These are phyloP conservation scores for Epicoccum nigrum DNA, from an alignment of 2,329 filamentous ascomycete genomes.

Conservation along the genomic window DNA sequence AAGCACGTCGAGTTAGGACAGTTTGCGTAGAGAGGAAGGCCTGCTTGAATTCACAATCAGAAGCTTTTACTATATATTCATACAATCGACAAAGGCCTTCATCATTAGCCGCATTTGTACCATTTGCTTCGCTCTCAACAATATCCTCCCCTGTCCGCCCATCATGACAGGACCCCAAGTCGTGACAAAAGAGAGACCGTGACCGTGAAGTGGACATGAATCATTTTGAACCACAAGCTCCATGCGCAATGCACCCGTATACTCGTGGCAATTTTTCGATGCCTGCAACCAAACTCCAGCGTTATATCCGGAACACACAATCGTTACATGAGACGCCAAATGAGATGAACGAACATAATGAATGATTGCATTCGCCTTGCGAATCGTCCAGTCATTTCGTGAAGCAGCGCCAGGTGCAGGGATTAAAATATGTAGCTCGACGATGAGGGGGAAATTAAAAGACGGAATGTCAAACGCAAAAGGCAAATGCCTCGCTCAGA, in stretches of 20 bases:
- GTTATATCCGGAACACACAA: slow-evolving; percentile 19
- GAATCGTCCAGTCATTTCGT: slow-evolving; percentile 34
- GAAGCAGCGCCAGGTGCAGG: slow-evolving; percentile 28
- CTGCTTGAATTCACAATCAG: slow-evolving; percentile 37
- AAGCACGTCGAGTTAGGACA: neutral
- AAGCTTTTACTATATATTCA: slow-evolving; percentile 45
- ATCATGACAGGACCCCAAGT: slow-evolving; percentile 4
- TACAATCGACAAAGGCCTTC: slow-evolving; percentile 45
- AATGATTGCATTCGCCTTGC: slow-evolving; percentile 30
- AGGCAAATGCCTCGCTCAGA: neutral
- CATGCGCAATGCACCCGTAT: slow-evolving; percentile 34
- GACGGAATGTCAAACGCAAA: slow-evolving; percentile 8
- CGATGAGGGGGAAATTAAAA: slow-evolving; percentile 14
- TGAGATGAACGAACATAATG: slow-evolving; percentile 14
- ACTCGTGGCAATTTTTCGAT: slow-evolving; percentile 18
- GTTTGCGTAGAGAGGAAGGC: slow-evolving; percentile 15
- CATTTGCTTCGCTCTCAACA: slow-evolving; percentile 11
- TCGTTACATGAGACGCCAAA: slow-evolving; percentile 11
- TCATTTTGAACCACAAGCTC: slow-evolving; percentile 38
- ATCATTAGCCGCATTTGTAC: slow-evolving; percentile 29
- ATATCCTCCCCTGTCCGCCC: slow-evolving; percentile 13
- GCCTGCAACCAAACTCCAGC: slow-evolving; percentile 28
- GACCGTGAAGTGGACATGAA: slow-evolving; percentile 25
- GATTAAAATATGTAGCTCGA: slow-evolving; percentile 34
- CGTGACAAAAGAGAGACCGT: slow-evolving; percentile 19